Evolutionary conservation across 2,329 filamentous ascomycete species (phyloP), one percentile per base, ranked within the genome.

Genomic region (Lasiodiplodia theobromae): DNA sequence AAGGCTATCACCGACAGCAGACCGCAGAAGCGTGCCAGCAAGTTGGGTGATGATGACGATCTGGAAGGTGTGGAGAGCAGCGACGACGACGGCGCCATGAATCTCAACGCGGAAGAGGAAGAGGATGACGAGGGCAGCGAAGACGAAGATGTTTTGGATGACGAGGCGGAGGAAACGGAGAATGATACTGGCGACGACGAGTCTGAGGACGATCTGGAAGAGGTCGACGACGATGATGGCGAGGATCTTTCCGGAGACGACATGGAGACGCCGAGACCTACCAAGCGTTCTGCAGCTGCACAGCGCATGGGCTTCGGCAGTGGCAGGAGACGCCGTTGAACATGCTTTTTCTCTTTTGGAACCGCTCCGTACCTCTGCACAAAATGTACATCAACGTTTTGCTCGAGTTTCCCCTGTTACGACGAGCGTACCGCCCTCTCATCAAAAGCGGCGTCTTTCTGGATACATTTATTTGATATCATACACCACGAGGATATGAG

Each of bases 11-110:
- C 68, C n/a, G 70, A 71, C 51, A 70, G 71, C 71, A 53, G 16
- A 38, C 16, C 18, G 16, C 60, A 64, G 18, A 64, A 52, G 60
- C n/a, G 72, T 38, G 31, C 18, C 49, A 37, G 21, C 37, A 68
- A 62, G 66, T 21, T 18, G 1, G 73, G 70, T 14, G 60, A 75
- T 2, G 77, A 77, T 2, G 78, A 77, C 3, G 75, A 77, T 11
- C 76, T 75, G 69, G 79, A 88, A 3, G 86, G 88, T 3, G 86
- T 88, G 18, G 89, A 89, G 21, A 88, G 88, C 56, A 83, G 85
- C 3, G 62, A 69, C n/a, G 62, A 62, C 3, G 66, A 66, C 21
- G 80, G 85, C 37, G 82, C 84, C 25, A 89, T 85, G 72, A 77
- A 79, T 68, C 76, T 78, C 49, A 77, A 81, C 14, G 78, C 79